Evolutionary conservation across 2,329 filamentous ascomycete species (phyloP).

Genomic region (Whalleya microplaca): DNA sequence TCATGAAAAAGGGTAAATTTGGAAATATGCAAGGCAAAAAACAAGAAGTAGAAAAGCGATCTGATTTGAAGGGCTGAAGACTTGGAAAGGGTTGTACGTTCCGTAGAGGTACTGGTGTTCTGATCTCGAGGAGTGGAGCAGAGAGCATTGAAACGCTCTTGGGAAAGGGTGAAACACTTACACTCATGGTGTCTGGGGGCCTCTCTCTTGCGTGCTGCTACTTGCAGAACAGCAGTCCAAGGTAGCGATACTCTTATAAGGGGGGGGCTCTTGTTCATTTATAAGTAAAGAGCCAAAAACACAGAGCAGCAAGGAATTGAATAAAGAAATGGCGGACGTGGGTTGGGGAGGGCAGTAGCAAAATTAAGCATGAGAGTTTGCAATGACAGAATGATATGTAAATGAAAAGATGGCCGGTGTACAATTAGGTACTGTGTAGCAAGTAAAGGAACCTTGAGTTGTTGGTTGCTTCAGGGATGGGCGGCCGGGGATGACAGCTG

Average conservation of each 20-base stretch:
- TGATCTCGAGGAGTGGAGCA: conserved; percentile 8
- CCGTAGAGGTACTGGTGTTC: background rate
- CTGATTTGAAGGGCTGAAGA: background rate
- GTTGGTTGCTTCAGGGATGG: background rate
- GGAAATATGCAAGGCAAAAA: conserved; percentile 26
- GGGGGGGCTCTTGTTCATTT: no score
- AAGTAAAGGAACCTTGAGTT: no score
- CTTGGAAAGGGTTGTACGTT: conserved; percentile 7
- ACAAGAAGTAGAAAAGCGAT: conserved; percentile 5
- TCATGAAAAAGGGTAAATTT: conserved; percentile 18
- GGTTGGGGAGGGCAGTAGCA: no score
- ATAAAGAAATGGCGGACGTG: no score
- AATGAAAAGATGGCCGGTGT: background rate
- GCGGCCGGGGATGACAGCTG: no score
- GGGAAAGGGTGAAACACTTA: conserved; percentile 45
- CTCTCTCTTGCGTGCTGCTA: conserved; percentile 11
- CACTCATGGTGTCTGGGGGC: conserved; percentile 46
- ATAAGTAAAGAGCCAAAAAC: no score
- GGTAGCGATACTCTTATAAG: no score
- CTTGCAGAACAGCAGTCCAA: no score
- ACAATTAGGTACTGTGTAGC: no score
- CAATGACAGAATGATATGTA: no score
- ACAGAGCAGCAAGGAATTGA: no score
- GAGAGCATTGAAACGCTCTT: conserved; percentile 33
- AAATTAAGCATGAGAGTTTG: no score